Base-by-base conservation (phyloP, 2,329 filamentous ascomycete genomes). In the Orbilia quercus region DNA sequence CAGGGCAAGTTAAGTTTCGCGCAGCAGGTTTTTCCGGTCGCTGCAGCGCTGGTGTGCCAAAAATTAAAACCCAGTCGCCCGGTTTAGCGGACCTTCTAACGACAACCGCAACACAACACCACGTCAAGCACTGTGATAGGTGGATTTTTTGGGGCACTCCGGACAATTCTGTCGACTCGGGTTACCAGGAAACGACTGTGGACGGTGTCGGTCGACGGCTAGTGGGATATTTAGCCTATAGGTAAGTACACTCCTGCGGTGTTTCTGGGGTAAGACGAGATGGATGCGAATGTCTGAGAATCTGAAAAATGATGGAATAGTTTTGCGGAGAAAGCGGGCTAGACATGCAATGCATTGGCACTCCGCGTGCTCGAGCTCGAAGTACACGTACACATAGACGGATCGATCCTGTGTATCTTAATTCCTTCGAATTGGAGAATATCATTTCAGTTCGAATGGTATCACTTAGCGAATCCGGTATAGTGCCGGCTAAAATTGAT, bases 11-110 rank as follows among this genome's bases (percentile, higher is more conserved):
- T 31, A 9, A 16, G 16, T 20, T 28, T 55, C 28, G 64, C 53
- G 59, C 67, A 59, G 66, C 45, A 54, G 67, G 67, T 72, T 72
- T 72, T 60, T 72, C 67, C 67, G 67, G 66, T 34, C 36, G 28
- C 57, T 36, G 42, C 34, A 18, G 20, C 44, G 16, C n/a, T 16
- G n/a, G n/a, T n/a, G n/a, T n/a, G n/a, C n/a, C n/a, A n/a, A n/a
- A n/a, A 7, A 47, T 5, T 11, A 23, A 20, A 28, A 7, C 34
- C 50, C 14, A 40, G 6, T n/a, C 31, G 28, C 31, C 50, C 50
- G n/a, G 20, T 22, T 54, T 54, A 20, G 50, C n/a, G 53, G 22
- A 44, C 53, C 53, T 57, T 25, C 58, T 42, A 42, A 72, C 67
- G 36, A 59, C 59, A 34, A 40, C 67, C n/a, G 20, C 67, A 72